A percentile compares a stretch with the other conserved stretches of the same genome.
Evolutionary conservation across 371 early-diverging fungal genomes (phyloP).

Genomic region (Entomophthora muscae): DNA sequence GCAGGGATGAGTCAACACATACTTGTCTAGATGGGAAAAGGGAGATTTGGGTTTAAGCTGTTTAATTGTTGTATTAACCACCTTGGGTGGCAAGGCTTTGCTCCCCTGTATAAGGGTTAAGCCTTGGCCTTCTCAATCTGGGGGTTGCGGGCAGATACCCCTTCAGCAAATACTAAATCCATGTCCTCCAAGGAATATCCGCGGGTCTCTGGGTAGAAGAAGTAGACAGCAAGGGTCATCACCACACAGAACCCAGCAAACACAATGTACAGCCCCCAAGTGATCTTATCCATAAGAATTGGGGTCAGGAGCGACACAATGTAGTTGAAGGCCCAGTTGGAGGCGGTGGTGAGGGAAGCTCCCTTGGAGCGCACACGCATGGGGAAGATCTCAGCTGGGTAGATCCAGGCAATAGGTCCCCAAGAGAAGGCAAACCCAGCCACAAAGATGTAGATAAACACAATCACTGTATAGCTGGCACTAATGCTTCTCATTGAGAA

Average conservation of each 20-base stretch:
- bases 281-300: constrained; percentile 33
- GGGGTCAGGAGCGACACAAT: constrained; percentile 41
- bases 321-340: constrained; percentile 60
- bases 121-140: too few relatives aligned
- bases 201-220: constrained; percentile 70
- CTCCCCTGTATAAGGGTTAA: too few relatives aligned
- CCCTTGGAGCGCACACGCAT: too few relatives aligned
- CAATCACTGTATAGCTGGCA: constrained; percentile 34
- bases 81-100: too few relatives aligned
- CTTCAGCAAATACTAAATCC: constrained; percentile 33
- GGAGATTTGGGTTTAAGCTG: too few relatives aligned
- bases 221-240: constrained; percentile 33
- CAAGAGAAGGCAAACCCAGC: constrained; percentile 59
- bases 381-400: too few relatives aligned
- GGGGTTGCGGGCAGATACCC: neutral
- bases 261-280: constrained; percentile 43
- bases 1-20: too few relatives aligned
- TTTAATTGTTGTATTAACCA: too few relatives aligned
- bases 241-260: constrained; percentile 37
- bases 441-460: constrained; percentile 50
- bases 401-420: too few relatives aligned
- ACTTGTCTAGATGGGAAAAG: too few relatives aligned
- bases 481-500: constrained; percentile 19
- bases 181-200: constrained; percentile 56
- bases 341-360: too few relatives aligned